Base-by-base conservation (phyloP, 2,329 filamentous ascomycete genomes). In the Botryotinia calthae region DNA sequence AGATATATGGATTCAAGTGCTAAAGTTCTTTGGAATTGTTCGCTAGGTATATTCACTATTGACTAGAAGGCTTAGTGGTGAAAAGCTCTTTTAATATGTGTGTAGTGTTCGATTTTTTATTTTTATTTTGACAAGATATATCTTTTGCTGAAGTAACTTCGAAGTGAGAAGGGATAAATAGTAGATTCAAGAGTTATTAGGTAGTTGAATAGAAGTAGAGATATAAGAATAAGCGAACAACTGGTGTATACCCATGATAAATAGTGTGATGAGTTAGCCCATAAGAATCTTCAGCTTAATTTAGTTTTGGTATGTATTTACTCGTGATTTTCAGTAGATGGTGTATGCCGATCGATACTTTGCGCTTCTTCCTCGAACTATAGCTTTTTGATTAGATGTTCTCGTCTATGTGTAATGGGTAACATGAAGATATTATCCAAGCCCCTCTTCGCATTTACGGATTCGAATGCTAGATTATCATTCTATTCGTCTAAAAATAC, bases 271-370 rank as follows among this genome's bases (percentile, higher is more conserved):
- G 51, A 3, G 18, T 54, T 18, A 28, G 51, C 16, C 7, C 14
- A 28, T 0, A 8, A 4, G 1, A 2, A 4, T 56, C 14, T 18
- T 56, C 7, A 4, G 18, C n/a, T 56, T 10, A 16, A 1, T 28
- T 28, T 4, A 8, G 12, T 28, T 54, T 54, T 2, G 14, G 4
- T 2, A 18, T 28, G n/a, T 31, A 56, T 56, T 18, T 28, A 56
- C 6, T 56, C 14, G 25, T 54, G n/a, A 18, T 28, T 54, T 18
- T 28, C 2, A 16, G 51, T 28, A 54, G 12, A 28, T 16, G 25
- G 25, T 18, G 0, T 16, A 28, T n/a, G 51, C 18, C 51, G 12
- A 12, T 28, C 16, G 51, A 54, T 54, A 28, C 51, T 54, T 28
- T 54, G 51, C 51, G 5, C n/a, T 28, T 16, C 8, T 25, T 54